A percentile compares a stretch with the other conserved stretches of the same genome.
These are phyloP conservation scores for Spinacia oleracea DNA, from an alignment of 179 eudicot species.

Conservation along the genomic window DNA sequence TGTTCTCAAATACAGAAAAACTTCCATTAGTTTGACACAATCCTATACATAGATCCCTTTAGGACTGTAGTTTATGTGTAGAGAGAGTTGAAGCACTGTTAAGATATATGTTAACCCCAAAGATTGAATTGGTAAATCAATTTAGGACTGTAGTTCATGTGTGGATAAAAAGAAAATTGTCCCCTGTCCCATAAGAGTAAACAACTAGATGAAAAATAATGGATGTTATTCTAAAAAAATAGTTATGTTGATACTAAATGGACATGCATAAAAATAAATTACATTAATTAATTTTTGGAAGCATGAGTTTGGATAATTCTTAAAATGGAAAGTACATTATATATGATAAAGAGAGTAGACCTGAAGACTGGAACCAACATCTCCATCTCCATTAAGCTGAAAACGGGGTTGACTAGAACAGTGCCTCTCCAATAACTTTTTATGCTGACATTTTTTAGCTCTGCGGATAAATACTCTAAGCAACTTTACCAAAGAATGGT, in stretches of 20 bases:
- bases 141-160: not conserved
- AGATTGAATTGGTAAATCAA: not conserved
- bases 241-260: not conserved
- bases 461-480: constrained; percentile 55
- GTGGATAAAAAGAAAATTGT: not conserved
- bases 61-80: too few relatives aligned
- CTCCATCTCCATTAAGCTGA: constrained; percentile 25
- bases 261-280: not conserved
- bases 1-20: too few relatives aligned
- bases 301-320: not conserved
- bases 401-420: constrained; percentile 44
- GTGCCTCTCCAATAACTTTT: constrained; percentile 64
- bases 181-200: not conserved
- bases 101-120: not conserved
- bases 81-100: too few relatives aligned
- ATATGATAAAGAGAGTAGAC: constrained; percentile 28
- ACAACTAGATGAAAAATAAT: not conserved
- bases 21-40: not conserved
- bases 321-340: not conserved
- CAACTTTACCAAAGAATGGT: constrained; percentile 61
- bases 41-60: not conserved
- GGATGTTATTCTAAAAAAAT: not conserved
- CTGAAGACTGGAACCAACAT: constrained; percentile 30
- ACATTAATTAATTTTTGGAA: not conserved
- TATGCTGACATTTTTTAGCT: constrained; percentile 50